Evolutionary conservation across 1,139 yeast species (phyloP), one percentile per base, ranked within the genome.

Genomic region (Suhomyces kunorum): DNA sequence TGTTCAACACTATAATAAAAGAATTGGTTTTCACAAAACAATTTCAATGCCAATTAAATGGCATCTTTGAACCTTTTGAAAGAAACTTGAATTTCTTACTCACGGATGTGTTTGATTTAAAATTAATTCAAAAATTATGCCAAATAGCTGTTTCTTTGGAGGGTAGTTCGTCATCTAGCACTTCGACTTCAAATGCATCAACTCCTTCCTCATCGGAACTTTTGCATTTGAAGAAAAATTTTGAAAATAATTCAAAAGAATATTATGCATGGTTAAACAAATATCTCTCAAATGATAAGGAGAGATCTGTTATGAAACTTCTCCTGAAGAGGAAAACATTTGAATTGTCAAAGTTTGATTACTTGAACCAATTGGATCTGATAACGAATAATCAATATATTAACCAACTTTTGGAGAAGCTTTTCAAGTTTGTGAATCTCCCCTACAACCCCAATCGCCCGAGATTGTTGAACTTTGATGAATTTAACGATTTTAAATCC

Each of bases 241-340:
- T 86, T 59, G 94, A 86, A 52, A 84, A 78, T 38, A 84, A 80
- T 45, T 80, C 89, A 1, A 78, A 81, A 45, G 88, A 83, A 40
- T 87, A 78, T 57, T 87, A 87, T 55, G 76, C 78, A 28, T 86
- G 92, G 89, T 63, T 84, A 30, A 78, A 84, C 37, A 77, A 84
- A 46, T 81, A 83, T 48, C 63, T 85, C 33, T 71, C 87, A 7
- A 80, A 81, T 48, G 87, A 83, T 43, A 81, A 80, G 47, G 76
- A 74, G 27, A 71, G 81, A 43, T 74, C 77, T 0, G 87, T 82
- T 45, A 76, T 78, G 56, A 84, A 84, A 58, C 72, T 83, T 32
- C 64, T 83, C 15, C 63, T 62, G 14, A 83, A 80, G 54, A 66
- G 83, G 38, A 80, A 79, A 46, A 61, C 67, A 1, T 87, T 87